A percentile compares a stretch with the other conserved stretches of the same genome.
Conservation (phyloP, 192 early-diverging fungal species). For the Coemansia furcata region DNA sequence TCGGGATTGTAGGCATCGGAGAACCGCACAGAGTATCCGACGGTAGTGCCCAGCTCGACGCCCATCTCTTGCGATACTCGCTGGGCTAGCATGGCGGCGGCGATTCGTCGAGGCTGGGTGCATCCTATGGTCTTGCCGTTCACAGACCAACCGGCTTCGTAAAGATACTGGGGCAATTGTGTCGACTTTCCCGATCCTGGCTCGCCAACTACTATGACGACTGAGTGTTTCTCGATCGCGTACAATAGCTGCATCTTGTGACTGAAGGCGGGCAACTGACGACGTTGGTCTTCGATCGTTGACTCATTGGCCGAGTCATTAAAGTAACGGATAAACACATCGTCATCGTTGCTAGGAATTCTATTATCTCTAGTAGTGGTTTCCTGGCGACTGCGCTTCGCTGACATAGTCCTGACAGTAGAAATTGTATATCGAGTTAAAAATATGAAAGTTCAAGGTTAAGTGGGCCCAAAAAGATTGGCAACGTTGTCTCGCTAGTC, state of each 20-base stretch:
- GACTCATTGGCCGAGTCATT: constrained; percentile 54
- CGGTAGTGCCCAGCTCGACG: constrained; percentile 86
- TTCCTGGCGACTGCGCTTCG: neutral
- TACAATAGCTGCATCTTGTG: constrained; percentile 83
- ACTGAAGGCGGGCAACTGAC: constrained; percentile 82
- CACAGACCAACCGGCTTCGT: constrained; percentile 87
- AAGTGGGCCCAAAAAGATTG: neutral
- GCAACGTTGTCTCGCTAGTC: neutral
- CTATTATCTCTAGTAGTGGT: neutral
- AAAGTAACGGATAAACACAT: constrained; percentile 25
- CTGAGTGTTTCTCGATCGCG: constrained; percentile 79
- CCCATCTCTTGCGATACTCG: constrained; percentile 94
- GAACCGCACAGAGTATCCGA: constrained; percentile 97
- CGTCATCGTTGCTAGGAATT: neutral
- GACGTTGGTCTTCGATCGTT: constrained; percentile 75
- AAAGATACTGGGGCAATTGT: constrained; percentile 94
- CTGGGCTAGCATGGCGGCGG: constrained; percentile 96
- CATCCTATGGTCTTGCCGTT: constrained; percentile 88
- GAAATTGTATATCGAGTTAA: neutral
- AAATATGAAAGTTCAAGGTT: neutral
- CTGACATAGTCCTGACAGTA: neutral
- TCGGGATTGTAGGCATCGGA: constrained; percentile 86
- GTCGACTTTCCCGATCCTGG: constrained; percentile 97
- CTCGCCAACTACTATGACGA: constrained; percentile 83
- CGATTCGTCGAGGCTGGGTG: constrained; percentile 94